phyloP scores from a whole-genome alignment of 768 basidiomycete genomes.

The Austroboletus eburneus region DNA sequence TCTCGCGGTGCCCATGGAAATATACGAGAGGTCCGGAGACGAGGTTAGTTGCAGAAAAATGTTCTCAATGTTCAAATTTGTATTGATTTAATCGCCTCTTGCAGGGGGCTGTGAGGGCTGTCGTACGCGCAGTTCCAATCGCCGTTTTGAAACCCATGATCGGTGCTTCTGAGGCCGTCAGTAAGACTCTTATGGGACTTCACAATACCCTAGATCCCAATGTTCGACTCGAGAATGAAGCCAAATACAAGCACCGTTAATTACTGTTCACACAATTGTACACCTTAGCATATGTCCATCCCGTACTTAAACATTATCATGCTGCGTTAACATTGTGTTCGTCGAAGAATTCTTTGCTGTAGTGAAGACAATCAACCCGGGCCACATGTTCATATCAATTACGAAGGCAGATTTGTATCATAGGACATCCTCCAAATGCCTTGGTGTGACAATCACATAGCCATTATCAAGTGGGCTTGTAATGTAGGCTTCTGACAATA shows the following conservation, averaged over 20 bases:
- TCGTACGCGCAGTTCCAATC: conserved; percentile 95
- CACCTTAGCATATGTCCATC: conserved; percentile 1
- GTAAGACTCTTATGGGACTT: conserved; percentile 90
- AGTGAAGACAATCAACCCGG: no score
- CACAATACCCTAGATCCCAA: conserved; percentile 91
- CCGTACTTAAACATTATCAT: no score
- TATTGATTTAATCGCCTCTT: background rate
- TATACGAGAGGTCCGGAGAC: conserved; percentile 89
- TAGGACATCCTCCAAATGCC: conserved; percentile 3
- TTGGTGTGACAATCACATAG: conserved; percentile 27
- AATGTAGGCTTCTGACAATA: conserved; percentile 27
- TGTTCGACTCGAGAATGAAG: conserved; percentile 76
- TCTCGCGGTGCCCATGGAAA: conserved; percentile 98
- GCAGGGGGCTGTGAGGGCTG: conserved; percentile 89
- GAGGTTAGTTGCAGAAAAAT: conserved; percentile 51
- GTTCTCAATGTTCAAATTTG: background rate
- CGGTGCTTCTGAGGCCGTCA: conserved; percentile 93
- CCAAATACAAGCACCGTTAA: conserved; percentile 88
- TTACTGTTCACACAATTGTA: conserved; percentile 13
- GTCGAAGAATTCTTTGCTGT: no score
- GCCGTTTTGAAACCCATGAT: conserved; percentile 98
- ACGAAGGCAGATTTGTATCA: no score
- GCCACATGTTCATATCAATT: no score
- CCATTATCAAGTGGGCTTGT: conserved; percentile 30
- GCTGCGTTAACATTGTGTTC: no score